Evolutionary conservation across 257 asterid genomes (phyloP).

Genomic region (Ligustrum vulgare): DNA sequence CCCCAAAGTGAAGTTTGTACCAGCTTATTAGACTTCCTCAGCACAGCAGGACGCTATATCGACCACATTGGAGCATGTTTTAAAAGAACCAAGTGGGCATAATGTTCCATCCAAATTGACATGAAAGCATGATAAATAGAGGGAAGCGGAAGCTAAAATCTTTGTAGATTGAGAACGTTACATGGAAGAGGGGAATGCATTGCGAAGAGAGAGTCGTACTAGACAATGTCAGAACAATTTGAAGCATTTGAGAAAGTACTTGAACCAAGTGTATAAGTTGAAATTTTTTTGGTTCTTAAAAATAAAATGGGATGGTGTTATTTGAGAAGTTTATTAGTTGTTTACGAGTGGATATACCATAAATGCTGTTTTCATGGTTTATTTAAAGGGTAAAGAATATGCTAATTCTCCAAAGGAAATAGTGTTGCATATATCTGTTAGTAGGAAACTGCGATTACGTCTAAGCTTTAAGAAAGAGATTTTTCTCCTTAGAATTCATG

Average conservation of each 20-base stretch:
- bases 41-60: conserved; percentile 1
- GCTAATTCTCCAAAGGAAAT: conserved; percentile 1
- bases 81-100: not conserved
- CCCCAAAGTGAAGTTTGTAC: not conserved
- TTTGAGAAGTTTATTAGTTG: not conserved
- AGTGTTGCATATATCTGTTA: conserved; percentile 1
- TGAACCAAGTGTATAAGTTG: not conserved
- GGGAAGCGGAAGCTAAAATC: conserved; percentile 12
- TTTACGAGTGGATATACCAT: not conserved
- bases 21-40: too few relatives aligned
- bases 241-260: conserved; percentile 1
- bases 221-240: not conserved
- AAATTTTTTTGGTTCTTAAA: conserved; percentile 2
- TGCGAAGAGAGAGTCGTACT: not conserved
- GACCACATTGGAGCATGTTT: conserved; percentile 3
- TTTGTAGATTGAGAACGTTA: not conserved
- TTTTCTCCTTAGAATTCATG: not conserved
- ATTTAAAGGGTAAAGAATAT: conserved; percentile 11
- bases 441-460: not conserved
- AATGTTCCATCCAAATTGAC: not conserved
- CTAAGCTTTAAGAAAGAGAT: not conserved
- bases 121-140: not conserved
- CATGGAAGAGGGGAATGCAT: conserved; percentile 1
- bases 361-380: conserved; percentile 7
- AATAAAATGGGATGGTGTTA: not conserved